phyloP scores from a whole-genome alignment of 1,284 basidiomycete genomes.

The Moesziomyces globuligerus region DNA sequence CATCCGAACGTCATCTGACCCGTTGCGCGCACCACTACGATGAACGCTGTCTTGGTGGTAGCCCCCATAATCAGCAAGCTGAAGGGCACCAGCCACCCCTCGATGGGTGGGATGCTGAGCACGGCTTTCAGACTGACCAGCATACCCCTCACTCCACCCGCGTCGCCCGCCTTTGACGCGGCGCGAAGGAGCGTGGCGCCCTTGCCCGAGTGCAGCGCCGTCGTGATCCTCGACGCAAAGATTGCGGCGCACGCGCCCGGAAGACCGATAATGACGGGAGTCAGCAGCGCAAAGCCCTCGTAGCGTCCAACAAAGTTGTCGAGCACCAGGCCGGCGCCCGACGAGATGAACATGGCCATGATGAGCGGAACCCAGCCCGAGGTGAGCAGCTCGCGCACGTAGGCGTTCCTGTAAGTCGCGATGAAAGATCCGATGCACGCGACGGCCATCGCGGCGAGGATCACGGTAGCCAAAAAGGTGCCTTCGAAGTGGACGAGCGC shows the following conservation, averaged over 20 bases:
- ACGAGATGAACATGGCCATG: conserved; percentile 90
- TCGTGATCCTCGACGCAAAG: conserved; percentile 88
- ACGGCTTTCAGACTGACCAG: conserved; percentile 22
- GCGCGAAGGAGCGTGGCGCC: conserved; percentile 31
- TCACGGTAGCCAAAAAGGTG: conserved; percentile 67
- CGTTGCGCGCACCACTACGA: conserved; percentile 43
- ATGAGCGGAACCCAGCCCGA: conserved; percentile 91
- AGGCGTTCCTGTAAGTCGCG: conserved; percentile 74
- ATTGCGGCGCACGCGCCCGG: conserved; percentile 84
- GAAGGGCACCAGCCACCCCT: conserved; percentile 60
- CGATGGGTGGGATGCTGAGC: conserved; percentile 40
- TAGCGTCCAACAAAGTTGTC: conserved; percentile 87
- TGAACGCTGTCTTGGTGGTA: conserved; percentile 49
- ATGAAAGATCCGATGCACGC: conserved; percentile 73
- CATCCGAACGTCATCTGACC: conserved; percentile 59
- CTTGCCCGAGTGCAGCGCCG: conserved; percentile 75
- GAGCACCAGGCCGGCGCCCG: conserved; percentile 88
- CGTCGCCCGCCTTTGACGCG: conserved; percentile 24
- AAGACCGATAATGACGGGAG: conserved; percentile 83
- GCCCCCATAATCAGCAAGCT: conserved; percentile 53
- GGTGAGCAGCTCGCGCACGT: conserved; percentile 77
- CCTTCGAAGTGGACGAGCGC: conserved; percentile 66
- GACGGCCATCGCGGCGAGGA: conserved; percentile 76
- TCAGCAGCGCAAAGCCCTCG: conserved; percentile 86
- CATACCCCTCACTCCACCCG: conserved; percentile 23